Evolutionary conservation across 345 rosid genomes (phyloP).

Genomic region (Lepidium aucheri): DNA sequence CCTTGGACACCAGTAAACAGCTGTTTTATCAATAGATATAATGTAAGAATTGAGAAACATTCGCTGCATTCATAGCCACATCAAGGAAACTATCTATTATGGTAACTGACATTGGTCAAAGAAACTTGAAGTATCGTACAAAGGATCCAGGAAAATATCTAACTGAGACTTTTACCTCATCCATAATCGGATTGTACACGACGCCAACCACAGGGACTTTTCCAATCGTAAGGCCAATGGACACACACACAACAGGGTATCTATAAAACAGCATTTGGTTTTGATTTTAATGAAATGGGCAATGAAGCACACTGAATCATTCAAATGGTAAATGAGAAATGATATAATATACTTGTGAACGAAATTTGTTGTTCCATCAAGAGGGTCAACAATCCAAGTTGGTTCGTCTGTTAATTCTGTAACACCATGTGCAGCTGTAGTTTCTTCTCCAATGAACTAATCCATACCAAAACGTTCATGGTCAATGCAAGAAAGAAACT

Average conservation of each 20-base stretch:
- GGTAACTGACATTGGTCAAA: neutral
- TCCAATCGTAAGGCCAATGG: conserved; percentile 87
- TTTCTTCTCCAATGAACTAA: conserved; percentile 96
- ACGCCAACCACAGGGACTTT: conserved; percentile 85
- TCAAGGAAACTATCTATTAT: neutral
- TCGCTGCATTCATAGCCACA: neutral
- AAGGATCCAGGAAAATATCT: neutral
- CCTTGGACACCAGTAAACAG: conserved; percentile 68
- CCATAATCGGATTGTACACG: conserved; percentile 30
- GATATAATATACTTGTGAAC: conserved; percentile 65
- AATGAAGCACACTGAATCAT: neutral
- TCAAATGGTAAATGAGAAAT: neutral
- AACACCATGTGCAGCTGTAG: conserved; percentile 75
- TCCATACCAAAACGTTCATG: neutral
- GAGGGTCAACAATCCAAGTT: conserved; percentile 99
- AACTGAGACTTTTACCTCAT: no score
- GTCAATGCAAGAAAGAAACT: neutral
- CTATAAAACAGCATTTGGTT: conserved; percentile 35
- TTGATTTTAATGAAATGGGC: neutral
- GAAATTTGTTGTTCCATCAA: conserved; percentile 96
- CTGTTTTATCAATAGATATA: conserved; percentile 26
- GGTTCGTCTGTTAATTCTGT: conserved; percentile 86
- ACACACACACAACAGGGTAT: conserved; percentile 82
- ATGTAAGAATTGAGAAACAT: neutral
- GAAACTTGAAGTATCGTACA: neutral